Evolutionary conservation across 148 eudicot species (phyloP).

Genomic region (Rhododendron henanense): DNA sequence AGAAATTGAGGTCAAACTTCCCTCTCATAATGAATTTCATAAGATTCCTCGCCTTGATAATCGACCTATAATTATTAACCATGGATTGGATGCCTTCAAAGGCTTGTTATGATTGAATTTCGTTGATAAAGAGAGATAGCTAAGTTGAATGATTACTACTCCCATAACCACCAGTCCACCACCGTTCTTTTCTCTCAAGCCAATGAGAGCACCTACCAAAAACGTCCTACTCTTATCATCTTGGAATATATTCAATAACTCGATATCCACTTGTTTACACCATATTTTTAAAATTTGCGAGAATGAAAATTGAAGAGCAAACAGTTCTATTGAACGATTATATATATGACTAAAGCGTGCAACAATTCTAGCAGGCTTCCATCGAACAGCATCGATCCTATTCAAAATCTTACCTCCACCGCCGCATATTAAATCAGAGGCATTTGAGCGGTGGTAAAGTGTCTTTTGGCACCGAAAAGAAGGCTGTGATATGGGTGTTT

Average conservation of each 20-base stretch:
- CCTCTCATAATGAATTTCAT: neutral
- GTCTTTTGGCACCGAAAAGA: constrained; percentile 6
- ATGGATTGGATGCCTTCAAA: neutral
- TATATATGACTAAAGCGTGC: no score
- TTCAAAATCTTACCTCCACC: no score
- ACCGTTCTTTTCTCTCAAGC: neutral
- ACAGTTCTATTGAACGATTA: no score
- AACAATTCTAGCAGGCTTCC: no score
- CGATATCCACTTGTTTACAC: neutral
- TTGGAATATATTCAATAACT: neutral
- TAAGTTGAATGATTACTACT: neutral
- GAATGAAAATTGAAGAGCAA: no score
- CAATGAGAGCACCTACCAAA: neutral
- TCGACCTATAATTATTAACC: neutral
- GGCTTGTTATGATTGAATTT: neutral
- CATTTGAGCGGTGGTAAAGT: neutral
- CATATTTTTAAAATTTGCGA: no score
- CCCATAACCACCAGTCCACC: neutral
- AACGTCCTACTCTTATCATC: neutral
- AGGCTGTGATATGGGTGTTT: neutral
- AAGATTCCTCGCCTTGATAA: neutral
- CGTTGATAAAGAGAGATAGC: neutral
- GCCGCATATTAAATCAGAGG: neutral
- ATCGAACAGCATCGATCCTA: no score
- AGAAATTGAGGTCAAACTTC: neutral